Evolutionary conservation across 768 basidiomycete species (phyloP).

Genomic region (Albatrellus ellisii): DNA sequence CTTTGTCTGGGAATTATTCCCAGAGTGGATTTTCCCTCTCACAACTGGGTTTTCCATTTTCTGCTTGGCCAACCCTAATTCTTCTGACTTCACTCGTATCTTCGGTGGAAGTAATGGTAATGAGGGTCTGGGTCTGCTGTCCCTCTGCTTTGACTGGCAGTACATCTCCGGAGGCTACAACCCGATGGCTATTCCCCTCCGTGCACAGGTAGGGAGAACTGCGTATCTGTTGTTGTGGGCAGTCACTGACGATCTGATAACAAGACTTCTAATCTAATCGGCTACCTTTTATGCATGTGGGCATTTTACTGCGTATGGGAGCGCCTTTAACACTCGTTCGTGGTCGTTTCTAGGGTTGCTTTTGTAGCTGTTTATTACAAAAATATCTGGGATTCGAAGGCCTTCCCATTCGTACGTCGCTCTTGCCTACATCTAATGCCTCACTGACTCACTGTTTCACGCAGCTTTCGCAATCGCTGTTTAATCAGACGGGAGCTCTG

Average conservation of each 20-base stretch:
- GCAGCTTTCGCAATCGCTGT: constrained; percentile 16
- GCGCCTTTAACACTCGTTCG: too few relatives aligned
- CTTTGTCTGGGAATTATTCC: constrained; percentile 16
- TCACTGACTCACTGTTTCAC: neutral
- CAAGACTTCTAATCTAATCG: constrained; percentile 34
- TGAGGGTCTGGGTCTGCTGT: constrained; percentile 16
- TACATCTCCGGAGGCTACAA: constrained; percentile 22
- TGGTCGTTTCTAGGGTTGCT: constrained; percentile 13
- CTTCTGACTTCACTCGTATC: constrained; percentile 14
- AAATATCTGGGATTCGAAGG: constrained; percentile 16
- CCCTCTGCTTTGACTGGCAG: constrained; percentile 17
- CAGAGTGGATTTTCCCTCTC: constrained; percentile 12
- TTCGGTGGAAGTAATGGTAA: constrained; percentile 17
- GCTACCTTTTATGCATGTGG: constrained; percentile 38
- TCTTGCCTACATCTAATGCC: neutral
- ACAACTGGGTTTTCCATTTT: constrained; percentile 19
- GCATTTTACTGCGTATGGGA: constrained; percentile 10
- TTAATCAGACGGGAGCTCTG: constrained; percentile 15
- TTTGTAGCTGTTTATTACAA: constrained; percentile 18
- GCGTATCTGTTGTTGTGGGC: neutral
- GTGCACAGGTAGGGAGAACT: constrained; percentile 24
- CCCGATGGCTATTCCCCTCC: constrained; percentile 40
- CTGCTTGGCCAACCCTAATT: constrained; percentile 17
- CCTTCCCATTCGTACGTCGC: constrained; percentile 7
- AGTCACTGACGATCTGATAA: neutral